Evolutionary conservation across 129 eudicot species (phyloP), one percentile per base, ranked within the genome.

Genomic region (Helianthus tuberosus): DNA sequence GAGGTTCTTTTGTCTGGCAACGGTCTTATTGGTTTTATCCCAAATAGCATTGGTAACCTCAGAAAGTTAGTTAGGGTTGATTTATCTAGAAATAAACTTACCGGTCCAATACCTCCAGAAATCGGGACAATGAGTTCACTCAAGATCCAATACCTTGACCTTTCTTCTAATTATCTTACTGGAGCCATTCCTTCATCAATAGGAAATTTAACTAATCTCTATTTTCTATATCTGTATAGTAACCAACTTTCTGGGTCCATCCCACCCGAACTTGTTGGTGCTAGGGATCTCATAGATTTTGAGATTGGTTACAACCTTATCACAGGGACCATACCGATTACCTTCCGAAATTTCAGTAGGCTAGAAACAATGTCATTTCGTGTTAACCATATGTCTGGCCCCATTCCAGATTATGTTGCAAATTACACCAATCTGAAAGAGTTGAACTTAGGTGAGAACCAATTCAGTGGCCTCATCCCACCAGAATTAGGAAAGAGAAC

Each of bases 21-120:
- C 9, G 1, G 0, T 7, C 82, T 76, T 27, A 47, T 15, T 0
- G 77, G 82, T 6, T 3, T 0, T 5, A 78, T 78, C 43, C 82
- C 82, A 15, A 13, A 35, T 17, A 47, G 65, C 43, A 35, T 77
- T 17, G 57, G 58, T 35, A 16, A 49, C 50, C 32, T 82, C 20
- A 67, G 0, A 23, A 36, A 62, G 44, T 59, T 82, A 17, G 46
- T 1, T 9, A 0, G 4, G 6, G 29, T 82, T 15, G 8, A 43
- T 5, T 13, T 83, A 8, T n/a, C 5, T 53, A n/a, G 3, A 5
- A 83, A 82, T 46, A 11, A 77, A 54, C 74, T 82, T 65, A 72
- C 68, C 5, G 84, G 84, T 6, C 41, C 67, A 52, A 75, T 83
- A 44, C 87, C 87, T 8, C 38, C 43, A 13, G 75, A 77, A 20